Base-by-base conservation (phyloP, 495 filamentous ascomycete genomes). In the Aspergillus sclerotioniger region DNA sequence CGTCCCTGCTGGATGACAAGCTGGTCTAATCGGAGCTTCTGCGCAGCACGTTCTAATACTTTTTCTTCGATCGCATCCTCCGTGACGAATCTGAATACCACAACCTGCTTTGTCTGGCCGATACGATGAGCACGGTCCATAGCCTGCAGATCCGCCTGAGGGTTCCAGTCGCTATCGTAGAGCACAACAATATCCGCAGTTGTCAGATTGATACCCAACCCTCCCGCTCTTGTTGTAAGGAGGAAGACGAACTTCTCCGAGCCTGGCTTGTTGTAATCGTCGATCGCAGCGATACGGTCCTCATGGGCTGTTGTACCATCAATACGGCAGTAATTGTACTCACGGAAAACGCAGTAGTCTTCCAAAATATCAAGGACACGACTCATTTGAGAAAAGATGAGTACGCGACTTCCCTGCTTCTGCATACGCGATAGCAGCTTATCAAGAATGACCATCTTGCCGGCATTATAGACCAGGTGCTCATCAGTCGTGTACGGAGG, bases 361-460 rank as follows among this genome's bases (percentile, higher is more conserved):
- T 99, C 95, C 25, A 99, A 79, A 46, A 99, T 98, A 67, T 99
- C 95, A 21, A 99, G 78, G 29, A 97, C 83, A 82, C 95, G 89
- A 61, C 91, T 96, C 95, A 99, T 99, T 65, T 99, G 95, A 0
- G 95, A 98, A 78, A 99, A 99, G 65, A 99, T 99, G 45, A 99
- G 82, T 16, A 98, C 92, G 51, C 95, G 84, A 63, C 91, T 96
- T 13, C 90, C 93, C 68, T 94, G 85, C 12, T 80, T 82, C 73
- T 92, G 83, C 82, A 99, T 84, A 28, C 91, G 84, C 64, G 82
- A 85, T 29, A 99, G 75, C 31, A 99, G 85, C 75, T 90, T 96
- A 76, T 99, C 95, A 4, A 99, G 83, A 71, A 99, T 92, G 17
- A 91, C 82, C 95, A 98, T 98, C 76, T 99, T 99, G 8, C 92